Evolutionary conservation across 176 grass and related monocot genomes (phyloP), one percentile per base, ranked within the genome.

Genomic region (Melocanna baccifera): DNA sequence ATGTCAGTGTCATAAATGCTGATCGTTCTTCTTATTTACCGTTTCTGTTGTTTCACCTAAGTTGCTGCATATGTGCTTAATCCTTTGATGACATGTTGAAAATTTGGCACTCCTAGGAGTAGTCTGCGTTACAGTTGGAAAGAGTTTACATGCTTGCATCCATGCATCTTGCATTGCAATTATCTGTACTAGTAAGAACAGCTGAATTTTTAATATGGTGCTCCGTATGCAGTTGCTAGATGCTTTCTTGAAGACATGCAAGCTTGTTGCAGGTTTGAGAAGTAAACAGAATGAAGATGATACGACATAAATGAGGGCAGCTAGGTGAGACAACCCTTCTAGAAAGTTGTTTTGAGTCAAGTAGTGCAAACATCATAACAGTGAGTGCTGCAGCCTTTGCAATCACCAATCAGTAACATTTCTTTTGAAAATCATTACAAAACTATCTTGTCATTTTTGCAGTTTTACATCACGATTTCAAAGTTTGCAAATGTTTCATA

Each of bases 211-310:
- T 77, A 79, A 62, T 36, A 52, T 25, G 28, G 64, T 69, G 9
- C 32, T 81, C 9, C 71, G 41, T 84, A 82, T 89, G 86, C 82
- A 96, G 94, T 86, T 96, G 50, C 71, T 96, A 75, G 94, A 88
- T 83, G 30, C 86, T 91, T 93, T 96, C 91, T 51, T 96, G 63
- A 93, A 89, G 91, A 96, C 94, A 78, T 91, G 91, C 83, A 96
- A 89, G 84, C 86, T 96, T 65, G 75, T 93, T 29, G 86, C 86
- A 48, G 79, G 85, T 85, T 80, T 96, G 75, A 89, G 83, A 96
- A 91, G 77, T 71, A 87, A 85, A 69, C 79, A 83, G 12, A 88
- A 85, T 14, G 81, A 78, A 67, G 81, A 48, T 2, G 85, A 73
- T 28, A 12, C 57, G 11, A 3, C 63, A 73, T 90, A 83, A 75